Evolutionary conservation across 495 filamentous ascomycete genomes (phyloP), one percentile per base, ranked within the genome.

Genomic region (Penicillium turbatum): DNA sequence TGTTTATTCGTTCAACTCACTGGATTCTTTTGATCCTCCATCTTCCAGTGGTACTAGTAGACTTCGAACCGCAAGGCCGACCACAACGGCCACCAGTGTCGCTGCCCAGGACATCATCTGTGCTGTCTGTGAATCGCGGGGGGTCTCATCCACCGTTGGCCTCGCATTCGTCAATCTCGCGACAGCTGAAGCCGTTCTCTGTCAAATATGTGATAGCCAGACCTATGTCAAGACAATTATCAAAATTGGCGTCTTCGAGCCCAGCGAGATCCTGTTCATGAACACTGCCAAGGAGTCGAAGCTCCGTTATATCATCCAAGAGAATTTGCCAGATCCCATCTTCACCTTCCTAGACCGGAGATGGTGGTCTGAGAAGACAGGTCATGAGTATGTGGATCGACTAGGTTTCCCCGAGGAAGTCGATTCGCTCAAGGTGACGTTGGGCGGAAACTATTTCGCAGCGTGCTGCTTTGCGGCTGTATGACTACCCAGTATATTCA

Each of bases 391-490:
- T 64, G 85, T 97, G 48, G 82, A 92, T 48, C 77, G 82, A 12
- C 73, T 96, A 27, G 88, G 89, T 3, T 87, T 93, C 65, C 70
- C 75, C 8, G 82, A 89, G 50, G 87, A 96, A 63, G 73, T 88
- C 3, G 85, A 90, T 54, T 82, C 88, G 9, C 82, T 96, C 63
- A 90, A 86, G 59, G 76, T 88, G 27, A 83, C 85, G 13, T 79
- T 95, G 31, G 84, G 83, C 34, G 85, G 85, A 17, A 95, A 95
- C 56, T 97, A 90, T 70, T 97, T 92, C 71, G 89, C 90, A 21
- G 84, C 86, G 1, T 96, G 90, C 68, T 91, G 89, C 60, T 86
- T 95, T 62, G 84, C 89, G 52, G 95, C 95, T 39, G 90, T 92
- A 76, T 41, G 86, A 69, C 31, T 4, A 39, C 17, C 16, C 41